Conservation (phyloP, 495 filamentous ascomycete species). For the Penicillium maclennaniae region DNA sequence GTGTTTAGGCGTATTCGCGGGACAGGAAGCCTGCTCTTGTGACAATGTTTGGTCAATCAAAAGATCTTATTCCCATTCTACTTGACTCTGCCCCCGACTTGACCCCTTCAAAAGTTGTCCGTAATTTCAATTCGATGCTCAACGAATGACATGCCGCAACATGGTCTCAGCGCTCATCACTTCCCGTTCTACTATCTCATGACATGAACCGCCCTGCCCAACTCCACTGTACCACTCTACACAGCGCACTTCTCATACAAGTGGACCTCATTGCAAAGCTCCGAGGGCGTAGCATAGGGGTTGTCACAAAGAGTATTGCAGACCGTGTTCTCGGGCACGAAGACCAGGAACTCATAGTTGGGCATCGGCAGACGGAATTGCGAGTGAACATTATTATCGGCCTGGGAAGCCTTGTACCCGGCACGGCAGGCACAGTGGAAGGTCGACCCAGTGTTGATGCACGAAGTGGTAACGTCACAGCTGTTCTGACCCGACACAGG, state of each 20-base stretch:
- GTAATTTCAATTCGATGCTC: not conserved
- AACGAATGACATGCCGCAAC: constrained; percentile 2
- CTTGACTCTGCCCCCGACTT: not conserved
- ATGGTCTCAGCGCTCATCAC: not conserved
- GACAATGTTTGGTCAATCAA: constrained; percentile 17
- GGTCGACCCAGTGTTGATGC: constrained; percentile 60
- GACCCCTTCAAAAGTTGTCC: not conserved
- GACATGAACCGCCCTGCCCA: not conserved
- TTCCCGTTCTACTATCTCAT: not conserved
- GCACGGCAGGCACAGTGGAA: constrained; percentile 72
- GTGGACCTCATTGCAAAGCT: constrained; percentile 39
- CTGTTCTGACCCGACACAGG: constrained; percentile 40
- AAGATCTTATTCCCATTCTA: constrained; percentile 19
- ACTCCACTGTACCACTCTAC: constrained; percentile 9
- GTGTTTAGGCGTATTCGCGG: constrained; percentile 24
- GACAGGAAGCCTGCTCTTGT: constrained; percentile 14
- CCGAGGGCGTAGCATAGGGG: constrained; percentile 23
- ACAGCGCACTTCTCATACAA: constrained; percentile 28
- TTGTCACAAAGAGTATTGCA: constrained; percentile 41
- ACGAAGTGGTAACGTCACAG: constrained; percentile 43
- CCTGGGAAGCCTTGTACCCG: constrained; percentile 58
- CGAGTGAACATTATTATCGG: constrained; percentile 29
- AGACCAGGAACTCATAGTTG: constrained; percentile 42
- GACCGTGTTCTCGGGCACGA: constrained; percentile 34
- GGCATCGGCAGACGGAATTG: constrained; percentile 42